Evolutionary conservation across 495 filamentous ascomycete genomes (phyloP), one percentile per base, ranked within the genome.

Genomic region (Rhypophila decipiens): DNA sequence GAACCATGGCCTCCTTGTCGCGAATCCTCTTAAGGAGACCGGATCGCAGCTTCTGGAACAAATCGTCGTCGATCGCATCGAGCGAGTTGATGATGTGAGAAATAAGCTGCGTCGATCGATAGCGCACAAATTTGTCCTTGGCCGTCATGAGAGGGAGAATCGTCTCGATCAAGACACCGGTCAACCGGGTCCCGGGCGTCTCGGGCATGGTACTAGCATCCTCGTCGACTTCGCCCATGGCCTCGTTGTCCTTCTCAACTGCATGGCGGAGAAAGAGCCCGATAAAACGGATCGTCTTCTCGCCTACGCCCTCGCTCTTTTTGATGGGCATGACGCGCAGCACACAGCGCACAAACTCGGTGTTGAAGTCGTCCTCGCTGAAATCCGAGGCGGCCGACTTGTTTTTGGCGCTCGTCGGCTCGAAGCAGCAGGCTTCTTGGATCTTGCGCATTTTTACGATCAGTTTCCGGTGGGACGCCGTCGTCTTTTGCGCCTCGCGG

Each of bases 111-210:
- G 90, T 88, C 9, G 89, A 79, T 48, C 93, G 79, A 68, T 91
- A 97, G 37, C 94, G 80, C 22, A 97, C 87, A 39, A 80, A 82
- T 67, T 95, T 96, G 66, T 99, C 93, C 63, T 94, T 96, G 12
- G 86, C 78, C 2, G 71, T 68, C 21, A 96, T 65, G 12, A 95
- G 61, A 22, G 86, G 84, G 11, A 89, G 69, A 31, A 91, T 57
- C 12, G 78, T 72, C 20, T 76, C 71, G 43, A 94, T 75, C 12
- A 98, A 68, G n/a, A 82, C 75, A 7, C 64, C 62, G 0, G 86
- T 86, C 18, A 97, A 74, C 33, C 90, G 82, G 19, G 81, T 83
- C 45, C 78, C 88, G 4, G 93, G 88, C 0, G 88, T 95, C 51
- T 95, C 88, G 22, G 78, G 73, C 57, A 86, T 77, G 52, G 73